Base-by-base conservation (phyloP, 73 alveolate species). In the Stentor coeruleus region DNA sequence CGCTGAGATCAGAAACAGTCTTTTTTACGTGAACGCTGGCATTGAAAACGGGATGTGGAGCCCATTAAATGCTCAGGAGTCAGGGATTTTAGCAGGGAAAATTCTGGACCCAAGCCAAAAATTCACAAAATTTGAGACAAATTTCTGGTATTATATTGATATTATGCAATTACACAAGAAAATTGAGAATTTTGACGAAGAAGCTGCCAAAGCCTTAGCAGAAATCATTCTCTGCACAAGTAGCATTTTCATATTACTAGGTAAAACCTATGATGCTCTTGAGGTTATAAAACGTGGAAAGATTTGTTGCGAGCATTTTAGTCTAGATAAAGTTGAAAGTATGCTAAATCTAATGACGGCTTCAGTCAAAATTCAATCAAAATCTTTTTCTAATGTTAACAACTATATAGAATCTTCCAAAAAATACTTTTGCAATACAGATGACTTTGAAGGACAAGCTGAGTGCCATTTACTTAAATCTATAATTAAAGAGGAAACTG, bases 1-100 rank as follows among this genome's bases (percentile, higher is more conserved):
- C 2, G 36, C 39, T 0, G 42, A 66, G 33, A 15, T 20, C 11
- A 20, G 37, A 66, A 40, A 40, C n/a, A 66, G 79, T 31, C 37
- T 66, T 20, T 66, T 66, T 66, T 66, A 28, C 37, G 39, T 66
- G 42, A 66, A 66, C 33, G 79, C 79, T 66, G 79, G 40, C n/a
- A 66, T 66, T 20, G 79, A 66, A 1, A 20, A 20, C 33, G 37
- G 37, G 15, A 66, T 66, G 42, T 66, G 79, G 41, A 33, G 79
- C 36, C 20, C 40, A 37, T 26, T 11, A 26, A 28, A 28, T 66
- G 49, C 79, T 66, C 49, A 66, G n/a, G 40, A 20, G 0, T 20
- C 40, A 20, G 79, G 15, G n/a, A 20, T 28, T 20, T 15, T 66
- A 33, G 39, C 79, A 28, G 79, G 33, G 39, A 20, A 66, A 2